phyloP scores from a whole-genome alignment of 306 rosid genomes.

The Canavalia ensiformis region DNA sequence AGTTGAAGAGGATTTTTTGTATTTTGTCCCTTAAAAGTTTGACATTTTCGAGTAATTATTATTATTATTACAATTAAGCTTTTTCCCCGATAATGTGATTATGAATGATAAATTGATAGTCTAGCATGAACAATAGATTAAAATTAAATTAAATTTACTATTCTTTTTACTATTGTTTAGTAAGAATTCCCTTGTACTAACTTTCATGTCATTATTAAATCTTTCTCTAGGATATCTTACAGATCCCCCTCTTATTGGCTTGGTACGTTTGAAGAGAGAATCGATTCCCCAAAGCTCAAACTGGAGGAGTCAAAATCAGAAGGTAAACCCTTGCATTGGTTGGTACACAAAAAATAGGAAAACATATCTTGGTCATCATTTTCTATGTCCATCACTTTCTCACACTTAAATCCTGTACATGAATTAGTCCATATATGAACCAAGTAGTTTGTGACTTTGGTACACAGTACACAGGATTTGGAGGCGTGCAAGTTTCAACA shows the following conservation, averaged over 20 bases:
- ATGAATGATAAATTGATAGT: not conserved
- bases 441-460: not conserved
- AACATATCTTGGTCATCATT: not conserved
- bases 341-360: not conserved
- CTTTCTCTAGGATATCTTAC: not conserved
- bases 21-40: not conserved
- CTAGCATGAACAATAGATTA: not conserved
- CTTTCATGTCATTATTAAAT: not conserved
- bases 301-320: not conserved
- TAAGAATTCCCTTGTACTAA: not conserved
- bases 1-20: not conserved
- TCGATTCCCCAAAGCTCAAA: not conserved
- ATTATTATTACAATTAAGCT: not conserved
- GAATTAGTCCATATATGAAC: not conserved
- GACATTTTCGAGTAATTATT: not conserved
- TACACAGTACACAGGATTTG: not conserved
- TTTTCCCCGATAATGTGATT: not conserved
- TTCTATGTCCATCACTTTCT: constrained; percentile 30
- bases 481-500: constrained; percentile 25
- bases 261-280: not conserved
- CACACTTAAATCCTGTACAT: not conserved
- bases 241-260: not conserved
- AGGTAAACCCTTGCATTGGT: not conserved
- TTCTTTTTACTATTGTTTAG: not conserved
- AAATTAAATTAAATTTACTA: not conserved